Evolutionary conservation across 2,329 filamentous ascomycete species (phyloP), one percentile per base, ranked within the genome.

Genomic region (Ophiostoma sp.): DNA sequence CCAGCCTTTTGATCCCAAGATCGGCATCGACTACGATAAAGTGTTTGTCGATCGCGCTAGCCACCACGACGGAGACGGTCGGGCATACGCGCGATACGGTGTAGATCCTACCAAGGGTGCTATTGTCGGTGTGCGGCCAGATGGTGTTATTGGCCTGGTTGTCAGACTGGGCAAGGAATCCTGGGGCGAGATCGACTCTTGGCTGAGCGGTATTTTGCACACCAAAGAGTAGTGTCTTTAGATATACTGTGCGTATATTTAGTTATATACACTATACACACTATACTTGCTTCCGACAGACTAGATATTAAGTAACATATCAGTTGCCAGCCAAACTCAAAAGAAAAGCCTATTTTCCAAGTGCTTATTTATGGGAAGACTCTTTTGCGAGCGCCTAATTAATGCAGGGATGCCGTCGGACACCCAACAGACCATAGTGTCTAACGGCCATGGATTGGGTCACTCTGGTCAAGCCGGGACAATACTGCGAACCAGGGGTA

Each of bases 121-220:
- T 2, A 13, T 69, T 11, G 70, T 71, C 1, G 68, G 54, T n/a
- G 54, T 69, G 35, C 68, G 68, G 67, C 90, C 90, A 2, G 90
- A 92, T 79, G 87, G 90, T 76, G 88, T 92, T 77, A 84, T 91
- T 41, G 83, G 79, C 0, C 79, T 77, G 60, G 72, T 80, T 2
- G 73, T 75, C 4, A 72, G 76, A 68, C 74, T 85, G 27, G 62
- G 11, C 10, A 23, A 23, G 35, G 62, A 39, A 3, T 39, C 62
- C 3, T 41, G n/a, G 35, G 33, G 4, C 4, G 67, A 54, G 20
- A 65, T 69, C 39, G 67, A 65, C 11, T n/a, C 6, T 20, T 69
- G 70, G 70, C 41, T 71, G 3, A 23, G 39, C 17, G 70, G 64
- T 0, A 67, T 69, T 3, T 31, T 71, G 39, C 20, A 35, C 10